Evolutionary conservation across 805 yeast genomes (phyloP).

Genomic region (Cyberlindnera euphorbiiphila): DNA sequence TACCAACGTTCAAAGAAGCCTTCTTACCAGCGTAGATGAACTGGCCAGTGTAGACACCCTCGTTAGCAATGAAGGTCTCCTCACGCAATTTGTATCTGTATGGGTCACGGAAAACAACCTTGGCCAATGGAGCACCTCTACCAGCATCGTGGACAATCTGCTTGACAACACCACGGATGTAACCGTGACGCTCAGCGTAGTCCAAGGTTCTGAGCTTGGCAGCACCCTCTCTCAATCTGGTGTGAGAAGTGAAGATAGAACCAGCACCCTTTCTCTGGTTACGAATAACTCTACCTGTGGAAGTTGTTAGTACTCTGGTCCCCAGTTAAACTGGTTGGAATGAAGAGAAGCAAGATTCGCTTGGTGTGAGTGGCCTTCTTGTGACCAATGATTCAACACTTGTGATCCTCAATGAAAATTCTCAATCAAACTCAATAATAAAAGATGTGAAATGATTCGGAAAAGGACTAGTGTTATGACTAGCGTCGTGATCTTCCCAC

Average conservation of each 20-base stretch:
- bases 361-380: too few species aligned
- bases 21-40: constrained; percentile 98
- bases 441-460: too few species aligned
- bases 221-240: constrained; percentile 99
- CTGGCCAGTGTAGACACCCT: constrained; percentile 99
- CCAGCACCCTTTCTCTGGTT: constrained; percentile 99
- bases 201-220: constrained; percentile 99
- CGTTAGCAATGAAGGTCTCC: constrained; percentile 98
- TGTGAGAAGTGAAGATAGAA: constrained; percentile 99
- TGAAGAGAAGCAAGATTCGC: background rate
- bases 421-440: too few species aligned
- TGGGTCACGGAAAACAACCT: constrained; percentile 99
- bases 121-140: constrained; percentile 99
- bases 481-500: too few species aligned
- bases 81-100: constrained; percentile 97
- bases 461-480: too few species aligned
- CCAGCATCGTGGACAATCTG: constrained; percentile 99
- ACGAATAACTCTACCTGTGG: constrained; percentile 97
- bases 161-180: constrained; percentile 99
- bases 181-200: constrained; percentile 99
- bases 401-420: too few species aligned
- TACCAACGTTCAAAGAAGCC: constrained; percentile 96
- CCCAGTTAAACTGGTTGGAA: background rate
- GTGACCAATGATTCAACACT: too few species aligned
- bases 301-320: constrained; percentile 18